phyloP scores from a whole-genome alignment of 2,329 filamentous ascomycete species.

The Penicillium thymicola region DNA sequence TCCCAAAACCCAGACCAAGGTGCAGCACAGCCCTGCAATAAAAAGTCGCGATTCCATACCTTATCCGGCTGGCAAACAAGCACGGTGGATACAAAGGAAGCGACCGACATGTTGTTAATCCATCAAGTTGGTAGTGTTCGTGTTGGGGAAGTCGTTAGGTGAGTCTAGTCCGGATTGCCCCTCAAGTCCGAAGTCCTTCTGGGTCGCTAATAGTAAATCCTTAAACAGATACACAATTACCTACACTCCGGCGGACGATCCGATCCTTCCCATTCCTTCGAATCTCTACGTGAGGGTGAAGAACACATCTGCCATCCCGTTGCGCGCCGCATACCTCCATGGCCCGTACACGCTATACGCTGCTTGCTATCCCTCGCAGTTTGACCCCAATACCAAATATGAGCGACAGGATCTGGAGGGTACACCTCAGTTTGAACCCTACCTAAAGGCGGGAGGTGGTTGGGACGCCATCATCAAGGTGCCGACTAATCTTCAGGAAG shows the following conservation, averaged over 20 bases:
- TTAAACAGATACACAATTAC: constrained; percentile 68
- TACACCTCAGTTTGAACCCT: constrained; percentile 88
- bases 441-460: constrained; percentile 86
- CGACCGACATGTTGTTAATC: constrained; percentile 71
- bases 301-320: constrained; percentile 84
- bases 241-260: constrained; percentile 84
- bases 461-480: constrained; percentile 80
- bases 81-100: constrained; percentile 19
- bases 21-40: constrained; percentile 18
- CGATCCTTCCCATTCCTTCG: constrained; percentile 80
- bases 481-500: constrained; percentile 64
- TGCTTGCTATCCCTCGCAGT: constrained; percentile 77
- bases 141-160: constrained; percentile 90
- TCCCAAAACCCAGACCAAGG: constrained; percentile 39
- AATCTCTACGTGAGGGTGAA: constrained; percentile 81
- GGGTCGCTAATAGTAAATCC: neutral
- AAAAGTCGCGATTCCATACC: constrained; percentile 30
- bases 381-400: constrained; percentile 77
- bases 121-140: constrained; percentile 90
- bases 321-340: constrained; percentile 93
- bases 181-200: neutral
- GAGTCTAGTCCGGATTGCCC: constrained; percentile 31
- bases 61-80: constrained; percentile 36
- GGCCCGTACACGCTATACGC: constrained; percentile 90
- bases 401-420: constrained; percentile 67